Evolutionary conservation across 495 filamentous ascomycete species (phyloP).

Genomic region (Penicillium riverlandense): DNA sequence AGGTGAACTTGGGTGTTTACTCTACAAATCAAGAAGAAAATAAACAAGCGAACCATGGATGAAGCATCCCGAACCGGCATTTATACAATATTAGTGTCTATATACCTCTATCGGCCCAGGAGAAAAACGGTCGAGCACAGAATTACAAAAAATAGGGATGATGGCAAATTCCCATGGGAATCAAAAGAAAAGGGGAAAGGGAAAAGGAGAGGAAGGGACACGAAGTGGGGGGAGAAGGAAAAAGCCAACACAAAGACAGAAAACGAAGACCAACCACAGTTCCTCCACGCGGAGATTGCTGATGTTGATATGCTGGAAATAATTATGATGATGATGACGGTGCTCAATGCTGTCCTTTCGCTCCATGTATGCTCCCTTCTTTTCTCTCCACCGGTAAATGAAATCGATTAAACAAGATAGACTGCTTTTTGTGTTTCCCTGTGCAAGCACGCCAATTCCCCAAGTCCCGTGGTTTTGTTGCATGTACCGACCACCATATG

Average conservation of each 20-base stretch:
- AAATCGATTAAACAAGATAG: background rate
- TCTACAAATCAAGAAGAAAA: no score
- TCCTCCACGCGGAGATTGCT: no score
- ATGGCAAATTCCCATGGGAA: slow-evolving; percentile 13
- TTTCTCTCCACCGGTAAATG: slow-evolving; percentile 8
- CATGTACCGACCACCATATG: slow-evolving; percentile 11
- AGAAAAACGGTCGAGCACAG: background rate
- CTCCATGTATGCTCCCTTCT: slow-evolving; percentile 11
- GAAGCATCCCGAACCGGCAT: background rate
- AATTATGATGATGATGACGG: slow-evolving; percentile 13
- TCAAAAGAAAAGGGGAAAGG: background rate
- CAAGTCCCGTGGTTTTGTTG: slow-evolving; percentile 9
- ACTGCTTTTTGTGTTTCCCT: slow-evolving; percentile 16
- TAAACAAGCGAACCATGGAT: background rate
- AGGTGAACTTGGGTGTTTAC: no score
- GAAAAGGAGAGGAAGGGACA: slow-evolving; percentile 3
- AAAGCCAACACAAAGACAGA: slow-evolving; percentile 11
- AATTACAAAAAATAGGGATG: slow-evolving; percentile 11
- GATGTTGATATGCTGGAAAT: no score
- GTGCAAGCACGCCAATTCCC: slow-evolving; percentile 20
- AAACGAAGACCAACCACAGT: slow-evolving; percentile 1
- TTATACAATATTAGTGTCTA: slow-evolving; percentile 19
- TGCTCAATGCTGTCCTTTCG: slow-evolving; percentile 11
- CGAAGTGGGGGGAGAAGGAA: slow-evolving; percentile 13
- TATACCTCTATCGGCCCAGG: slow-evolving; percentile 12